Base-by-base conservation (phyloP, 805 yeast species). In the Metschnikowia peoriensis region DNA sequence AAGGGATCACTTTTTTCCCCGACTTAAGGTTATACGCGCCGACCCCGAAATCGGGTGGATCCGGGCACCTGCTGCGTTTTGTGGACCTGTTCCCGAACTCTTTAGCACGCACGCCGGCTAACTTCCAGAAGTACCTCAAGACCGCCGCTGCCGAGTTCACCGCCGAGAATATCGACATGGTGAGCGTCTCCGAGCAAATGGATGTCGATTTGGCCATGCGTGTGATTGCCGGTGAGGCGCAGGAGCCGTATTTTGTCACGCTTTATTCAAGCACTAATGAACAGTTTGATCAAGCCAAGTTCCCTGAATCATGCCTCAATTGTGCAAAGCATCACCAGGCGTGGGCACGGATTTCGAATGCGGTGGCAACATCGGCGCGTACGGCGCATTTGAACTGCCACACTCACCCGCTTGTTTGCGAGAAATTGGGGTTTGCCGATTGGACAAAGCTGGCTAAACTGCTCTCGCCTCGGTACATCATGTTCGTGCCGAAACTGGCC, bases 1-100 rank as follows among this genome's bases (percentile, higher is more conserved):
- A 89, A 67, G 76, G 78, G 3, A 79, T 93, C 51, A 60, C 52
- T 16, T 79, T 73, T n/a, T 92, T 81, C 65, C 99, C 99, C 6
- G 72, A 78, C 17, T 69, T 93, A 39, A 75, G 86, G 50, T 73
- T 93, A 8, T 92, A 87, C 69, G 83, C 83, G 0, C 86, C 22
- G 22, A 22, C 90, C 27, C 14, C 16, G 38, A 81, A 67, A 17
- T 67, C 70, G 41, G 49, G 48, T 11, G 61, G 63, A 5, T 62
- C 65, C 35, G 52, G 57, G 11, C 57, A 60, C 4, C 69, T 68
- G 7, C 63, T 66, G 52, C 69, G 68, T 46, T 60, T 64, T 42
- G 71, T 70, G 7, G 73, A 65, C 15, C 51, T 79, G 29, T 85
- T 72, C 62, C 88, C 89, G 0, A 65, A 71, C 14, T 65, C 73